phyloP scores from a whole-genome alignment of 345 rosid species.

The Populus davidiana region DNA sequence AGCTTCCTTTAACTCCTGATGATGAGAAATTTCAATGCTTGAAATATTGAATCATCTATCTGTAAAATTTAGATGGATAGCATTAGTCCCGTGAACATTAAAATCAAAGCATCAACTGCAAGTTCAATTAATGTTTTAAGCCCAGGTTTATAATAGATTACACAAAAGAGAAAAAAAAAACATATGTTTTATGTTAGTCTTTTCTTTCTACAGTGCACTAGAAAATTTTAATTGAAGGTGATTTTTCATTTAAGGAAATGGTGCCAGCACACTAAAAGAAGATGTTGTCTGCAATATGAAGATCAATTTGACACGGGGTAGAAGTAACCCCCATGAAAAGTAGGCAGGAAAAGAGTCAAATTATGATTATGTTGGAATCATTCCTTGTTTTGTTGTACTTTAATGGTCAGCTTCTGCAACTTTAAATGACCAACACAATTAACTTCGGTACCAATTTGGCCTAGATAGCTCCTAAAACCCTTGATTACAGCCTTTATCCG shows the following conservation, averaged over 20 bases:
- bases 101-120: no score
- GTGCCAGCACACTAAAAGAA: constrained; percentile 30
- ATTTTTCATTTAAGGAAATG: constrained; percentile 26
- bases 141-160: constrained; percentile 32
- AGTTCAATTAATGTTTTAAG: no score
- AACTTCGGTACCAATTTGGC: no score
- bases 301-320: constrained; percentile 52
- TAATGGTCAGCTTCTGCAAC: background rate
- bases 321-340: constrained; percentile 42
- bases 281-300: constrained; percentile 44
- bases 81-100: no score
- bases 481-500: no score
- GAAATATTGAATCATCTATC: no score
- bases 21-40: no score
- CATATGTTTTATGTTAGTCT: background rate
- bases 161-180: background rate
- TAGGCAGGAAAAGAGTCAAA: constrained; percentile 11
- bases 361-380: background rate
- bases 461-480: no score
- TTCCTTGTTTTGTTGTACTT: background rate
- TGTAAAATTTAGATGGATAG: no score
- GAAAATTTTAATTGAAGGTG: constrained; percentile 8
- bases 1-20: no score
- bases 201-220: constrained; percentile 2
- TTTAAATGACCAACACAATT: constrained; percentile 3